A percentile compares a stretch with the other conserved stretches of the same genome.
phyloP scores from a whole-genome alignment of 768 basidiomycete species.

The Melanogaster broomeanus region DNA sequence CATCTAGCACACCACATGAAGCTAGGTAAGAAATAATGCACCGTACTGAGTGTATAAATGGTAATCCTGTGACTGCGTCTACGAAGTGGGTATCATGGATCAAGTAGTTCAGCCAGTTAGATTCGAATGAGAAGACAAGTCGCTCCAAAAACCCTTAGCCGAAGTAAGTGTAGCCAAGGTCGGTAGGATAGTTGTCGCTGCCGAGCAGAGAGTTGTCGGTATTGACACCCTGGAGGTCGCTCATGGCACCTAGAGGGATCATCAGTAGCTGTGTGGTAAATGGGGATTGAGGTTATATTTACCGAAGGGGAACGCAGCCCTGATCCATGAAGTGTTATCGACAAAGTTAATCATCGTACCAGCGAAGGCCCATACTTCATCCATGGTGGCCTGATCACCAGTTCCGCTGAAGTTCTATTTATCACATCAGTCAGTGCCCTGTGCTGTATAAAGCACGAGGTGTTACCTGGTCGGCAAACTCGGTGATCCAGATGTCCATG shows the following conservation, averaged over 20 bases:
- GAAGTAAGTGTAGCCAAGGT: slow-evolving; percentile 55
- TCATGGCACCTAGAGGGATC: slow-evolving; percentile 46
- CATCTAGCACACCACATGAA: slow-evolving; percentile 22
- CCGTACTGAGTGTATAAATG: background rate
- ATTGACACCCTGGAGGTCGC: slow-evolving; percentile 55
- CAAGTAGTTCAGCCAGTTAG: slow-evolving; percentile 5
- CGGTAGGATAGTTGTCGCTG: slow-evolving; percentile 44
- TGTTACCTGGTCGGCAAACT: slow-evolving; percentile 68
- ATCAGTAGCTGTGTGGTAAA: slow-evolving; percentile 6
- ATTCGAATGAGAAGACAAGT: background rate
- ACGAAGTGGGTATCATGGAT: slow-evolving; percentile 17
- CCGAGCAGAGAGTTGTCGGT: slow-evolving; percentile 50
- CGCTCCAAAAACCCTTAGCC: background rate
- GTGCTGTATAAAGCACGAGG: background rate
- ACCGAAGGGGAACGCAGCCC: slow-evolving; percentile 63
- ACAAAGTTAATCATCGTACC: slow-evolving; percentile 40
- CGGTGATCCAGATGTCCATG: slow-evolving; percentile 55
- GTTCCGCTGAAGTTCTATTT: slow-evolving; percentile 53
- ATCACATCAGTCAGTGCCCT: background rate
- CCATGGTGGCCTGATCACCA: slow-evolving; percentile 36
- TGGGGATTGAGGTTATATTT: slow-evolving; percentile 13
- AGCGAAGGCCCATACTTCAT: slow-evolving; percentile 50
- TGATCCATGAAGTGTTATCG: slow-evolving; percentile 38
- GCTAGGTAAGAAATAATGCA: slow-evolving; percentile 7
- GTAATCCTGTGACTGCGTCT: slow-evolving; percentile 8